phyloP scores from a whole-genome alignment of 805 yeast genomes.

The Candida alai region DNA sequence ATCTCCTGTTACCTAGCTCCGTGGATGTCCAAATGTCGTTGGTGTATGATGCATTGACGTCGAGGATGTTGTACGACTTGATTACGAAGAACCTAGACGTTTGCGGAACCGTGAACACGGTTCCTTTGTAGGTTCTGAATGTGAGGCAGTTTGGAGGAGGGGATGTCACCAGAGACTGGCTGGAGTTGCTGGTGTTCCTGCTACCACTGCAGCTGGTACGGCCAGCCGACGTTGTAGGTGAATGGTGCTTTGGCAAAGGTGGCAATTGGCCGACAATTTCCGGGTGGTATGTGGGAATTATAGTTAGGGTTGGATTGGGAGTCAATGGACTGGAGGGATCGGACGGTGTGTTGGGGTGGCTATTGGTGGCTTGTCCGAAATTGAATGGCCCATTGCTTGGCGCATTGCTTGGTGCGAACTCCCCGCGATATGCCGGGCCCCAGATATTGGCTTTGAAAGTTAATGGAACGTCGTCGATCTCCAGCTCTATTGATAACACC shows the following conservation, averaged over 20 bases:
- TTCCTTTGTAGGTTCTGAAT: slow-evolving; percentile 14
- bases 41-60: slow-evolving; percentile 46
- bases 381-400: too few relatives aligned
- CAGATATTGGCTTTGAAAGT: slow-evolving; percentile 16
- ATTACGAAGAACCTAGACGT: slow-evolving; percentile 45
- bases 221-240: too few relatives aligned
- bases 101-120: slow-evolving; percentile 15
- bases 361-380: too few relatives aligned
- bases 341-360: slow-evolving; percentile 1
- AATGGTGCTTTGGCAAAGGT: too few relatives aligned
- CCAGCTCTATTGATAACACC: slow-evolving; percentile 14
- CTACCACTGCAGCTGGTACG: slow-evolving; percentile 2
- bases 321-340: slow-evolving; percentile 6
- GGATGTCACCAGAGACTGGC: slow-evolving; percentile 3
- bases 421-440: too few relatives aligned
- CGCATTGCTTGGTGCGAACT: too few relatives aligned
- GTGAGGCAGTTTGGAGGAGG: slow-evolving; percentile 7
- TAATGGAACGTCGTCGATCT: slow-evolving; percentile 11
- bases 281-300: too few relatives aligned
- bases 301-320: background rate
- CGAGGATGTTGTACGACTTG: slow-evolving; percentile 48
- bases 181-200: background rate
- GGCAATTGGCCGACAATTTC: too few relatives aligned
- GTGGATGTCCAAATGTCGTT: slow-evolving; percentile 60
- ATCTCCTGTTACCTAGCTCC: slow-evolving; percentile 49